Conservation (phyloP, 176 grass and related monocot genomes). For the Thalia dealbata region DNA sequence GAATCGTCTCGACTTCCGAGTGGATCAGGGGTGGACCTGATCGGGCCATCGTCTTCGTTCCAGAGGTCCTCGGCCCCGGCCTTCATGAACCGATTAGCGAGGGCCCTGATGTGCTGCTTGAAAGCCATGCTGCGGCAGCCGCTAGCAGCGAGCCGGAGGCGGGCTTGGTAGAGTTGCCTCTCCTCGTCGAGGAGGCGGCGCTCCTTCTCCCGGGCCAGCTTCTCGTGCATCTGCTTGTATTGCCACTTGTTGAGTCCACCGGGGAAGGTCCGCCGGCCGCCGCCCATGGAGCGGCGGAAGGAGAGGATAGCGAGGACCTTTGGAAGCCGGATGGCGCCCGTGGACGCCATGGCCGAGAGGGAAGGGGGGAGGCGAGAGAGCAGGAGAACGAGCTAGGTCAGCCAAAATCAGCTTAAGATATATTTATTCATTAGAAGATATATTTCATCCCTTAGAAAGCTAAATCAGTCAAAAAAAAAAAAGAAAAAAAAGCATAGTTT, state of each 20-base stretch:
- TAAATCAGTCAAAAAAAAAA: no score
- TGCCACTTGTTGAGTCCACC: conserved; percentile 81
- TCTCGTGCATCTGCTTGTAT: conserved; percentile 91
- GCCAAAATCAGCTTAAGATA: no score
- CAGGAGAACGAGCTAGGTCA: no score
- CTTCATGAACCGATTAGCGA: conserved; percentile 63
- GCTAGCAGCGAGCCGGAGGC: conserved; percentile 32
- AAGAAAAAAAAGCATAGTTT: no score
- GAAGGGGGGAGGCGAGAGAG: background rate
- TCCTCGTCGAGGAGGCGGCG: conserved; percentile 55
- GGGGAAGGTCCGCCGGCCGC: conserved; percentile 72
- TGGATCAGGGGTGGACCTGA: conserved; percentile 22
- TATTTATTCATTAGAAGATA: no score
- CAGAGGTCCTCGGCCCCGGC: conserved; percentile 71
- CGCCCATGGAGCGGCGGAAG: conserved; percentile 33
- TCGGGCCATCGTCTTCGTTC: conserved; percentile 79
- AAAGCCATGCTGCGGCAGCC: conserved; percentile 25
- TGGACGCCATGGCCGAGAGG: conserved; percentile 9
- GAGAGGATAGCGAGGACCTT: conserved; percentile 1
- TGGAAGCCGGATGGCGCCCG: conserved; percentile 8
- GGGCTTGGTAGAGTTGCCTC: conserved; percentile 78
- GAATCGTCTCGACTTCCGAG: background rate
- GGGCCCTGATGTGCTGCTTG: conserved; percentile 48
- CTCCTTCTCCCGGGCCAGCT: conserved; percentile 64
- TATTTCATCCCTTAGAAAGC: no score